phyloP scores from a whole-genome alignment of 768 basidiomycete genomes.

The Lentinula sp. region DNA sequence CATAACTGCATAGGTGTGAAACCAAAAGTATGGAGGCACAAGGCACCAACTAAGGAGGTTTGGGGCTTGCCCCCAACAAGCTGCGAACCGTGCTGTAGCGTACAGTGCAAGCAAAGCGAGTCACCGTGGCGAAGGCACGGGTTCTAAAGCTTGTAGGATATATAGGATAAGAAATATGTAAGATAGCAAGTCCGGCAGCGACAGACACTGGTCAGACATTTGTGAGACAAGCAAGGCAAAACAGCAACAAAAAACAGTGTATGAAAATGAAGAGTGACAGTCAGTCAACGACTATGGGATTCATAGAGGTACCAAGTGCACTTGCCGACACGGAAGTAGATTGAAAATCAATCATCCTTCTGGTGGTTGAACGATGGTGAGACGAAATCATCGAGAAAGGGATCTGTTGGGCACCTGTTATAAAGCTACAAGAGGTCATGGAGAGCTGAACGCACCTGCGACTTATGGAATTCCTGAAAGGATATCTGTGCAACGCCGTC shows the following conservation, averaged over 20 bases:
- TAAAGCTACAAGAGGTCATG: neutral
- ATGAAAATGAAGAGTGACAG: neutral
- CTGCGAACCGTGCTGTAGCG: too few relatives aligned
- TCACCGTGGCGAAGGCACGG: too few relatives aligned
- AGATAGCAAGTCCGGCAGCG: too few relatives aligned
- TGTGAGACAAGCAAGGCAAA: too few relatives aligned
- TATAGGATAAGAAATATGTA: too few relatives aligned
- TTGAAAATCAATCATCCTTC: neutral
- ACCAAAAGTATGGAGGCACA: too few relatives aligned
- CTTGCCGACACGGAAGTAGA: neutral
- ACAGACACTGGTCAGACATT: neutral
- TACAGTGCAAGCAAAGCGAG: too few relatives aligned
- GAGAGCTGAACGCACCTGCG: neutral
- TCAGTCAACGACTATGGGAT: neutral
- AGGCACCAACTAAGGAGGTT: too few relatives aligned
- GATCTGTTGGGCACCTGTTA: neutral
- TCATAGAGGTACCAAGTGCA: neutral
- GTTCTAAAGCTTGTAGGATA: too few relatives aligned
- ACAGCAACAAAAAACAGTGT: neutral
- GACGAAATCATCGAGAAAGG: neutral
- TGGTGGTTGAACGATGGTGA: neutral
- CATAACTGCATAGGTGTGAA: too few relatives aligned
- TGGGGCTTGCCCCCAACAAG: too few relatives aligned
- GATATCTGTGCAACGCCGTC: constrained; percentile 3
- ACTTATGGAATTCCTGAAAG: neutral